Conservation (phyloP, 164 flowering plant genomes). For the Buxus sempervirens region DNA sequence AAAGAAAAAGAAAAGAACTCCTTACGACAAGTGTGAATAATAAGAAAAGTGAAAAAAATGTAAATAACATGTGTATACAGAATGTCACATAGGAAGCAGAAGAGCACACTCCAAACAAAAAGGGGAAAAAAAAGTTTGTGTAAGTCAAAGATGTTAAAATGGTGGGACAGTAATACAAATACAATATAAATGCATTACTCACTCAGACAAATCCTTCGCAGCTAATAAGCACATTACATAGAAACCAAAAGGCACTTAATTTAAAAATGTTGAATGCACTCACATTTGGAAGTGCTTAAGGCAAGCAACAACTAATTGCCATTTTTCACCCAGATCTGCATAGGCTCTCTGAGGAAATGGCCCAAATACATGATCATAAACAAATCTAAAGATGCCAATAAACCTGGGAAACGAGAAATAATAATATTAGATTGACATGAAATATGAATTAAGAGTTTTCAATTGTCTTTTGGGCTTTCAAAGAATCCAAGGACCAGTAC, state of each 20-base stretch:
- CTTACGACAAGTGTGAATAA: no score
- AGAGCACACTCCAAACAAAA: background rate
- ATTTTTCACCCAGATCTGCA: slow-evolving; percentile 91
- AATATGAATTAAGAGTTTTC: background rate
- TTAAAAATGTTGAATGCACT: slow-evolving; percentile 26
- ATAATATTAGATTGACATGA: slow-evolving; percentile 9
- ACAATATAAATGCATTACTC: background rate
- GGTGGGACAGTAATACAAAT: background rate
- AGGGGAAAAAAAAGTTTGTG: background rate
- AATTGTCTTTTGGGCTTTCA: background rate
- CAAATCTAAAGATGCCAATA: slow-evolving; percentile 85
- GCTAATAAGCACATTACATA: background rate
- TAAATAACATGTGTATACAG: background rate
- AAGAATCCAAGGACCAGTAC: slow-evolving; percentile 31
- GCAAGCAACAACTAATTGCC: slow-evolving; percentile 92
- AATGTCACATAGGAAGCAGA: background rate
- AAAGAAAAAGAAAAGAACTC: no score
- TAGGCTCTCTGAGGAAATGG: slow-evolving; percentile 97
- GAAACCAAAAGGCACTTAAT: background rate
- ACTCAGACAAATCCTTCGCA: background rate
- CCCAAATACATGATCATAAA: slow-evolving; percentile 93
- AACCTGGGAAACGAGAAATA: slow-evolving; percentile 47
- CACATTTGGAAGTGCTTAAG: slow-evolving; percentile 91
- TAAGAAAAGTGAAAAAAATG: no score
- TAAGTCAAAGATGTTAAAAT: background rate